Base-by-base conservation (phyloP, 768 basidiomycete genomes). In the Obba rivulosa region DNA sequence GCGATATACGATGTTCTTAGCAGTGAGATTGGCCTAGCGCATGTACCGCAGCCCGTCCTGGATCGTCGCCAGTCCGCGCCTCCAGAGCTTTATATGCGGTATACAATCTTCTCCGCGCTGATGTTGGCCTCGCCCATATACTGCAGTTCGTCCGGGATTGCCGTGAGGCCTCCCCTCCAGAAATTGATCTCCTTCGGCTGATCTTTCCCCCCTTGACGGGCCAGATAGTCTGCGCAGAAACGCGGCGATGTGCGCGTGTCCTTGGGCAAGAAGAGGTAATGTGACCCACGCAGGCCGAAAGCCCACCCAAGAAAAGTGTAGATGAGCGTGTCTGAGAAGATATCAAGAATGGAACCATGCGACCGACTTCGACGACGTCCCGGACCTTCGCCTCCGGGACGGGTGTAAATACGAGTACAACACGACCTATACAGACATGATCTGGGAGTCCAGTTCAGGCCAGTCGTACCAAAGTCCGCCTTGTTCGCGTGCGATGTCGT, bases 71-170 rank as follows among this genome's bases (percentile, higher is more conserved):
- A n/a, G n/a, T n/a, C n/a, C n/a, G n/a, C n/a, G n/a, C n/a, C n/a
- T n/a, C n/a, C n/a, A n/a, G n/a, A n/a, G n/a, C n/a, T n/a, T n/a
- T n/a, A n/a, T 31, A 62, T 43, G 23, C 56, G 49, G 49, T 55
- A 61, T 8, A 56, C 57, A 24, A 58, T 48, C 41, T 64, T 63
- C 50, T 55, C 50, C n/a, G 48, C 62, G 46, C 60, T 61, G 8
- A 59, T 52, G 51, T 61, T 60, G 14, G 58, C 60, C 22, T 59
- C 54, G 21, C 46, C 45, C 62, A 64, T 61, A 36, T 52, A 56
- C 28, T 56, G 44, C 25, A 63, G 38, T 3, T 54, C 51, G 3
- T 54, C 60, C 11, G 43, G 46, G 31, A 60, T 48, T 8, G 49
- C 40, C 17, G 36, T 47, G 21, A 61, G 43, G 8, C 60, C 61